These are phyloP conservation scores for Trichocladium antarcticum DNA, from an alignment of 495 filamentous ascomycete species.

Conservation along the genomic window DNA sequence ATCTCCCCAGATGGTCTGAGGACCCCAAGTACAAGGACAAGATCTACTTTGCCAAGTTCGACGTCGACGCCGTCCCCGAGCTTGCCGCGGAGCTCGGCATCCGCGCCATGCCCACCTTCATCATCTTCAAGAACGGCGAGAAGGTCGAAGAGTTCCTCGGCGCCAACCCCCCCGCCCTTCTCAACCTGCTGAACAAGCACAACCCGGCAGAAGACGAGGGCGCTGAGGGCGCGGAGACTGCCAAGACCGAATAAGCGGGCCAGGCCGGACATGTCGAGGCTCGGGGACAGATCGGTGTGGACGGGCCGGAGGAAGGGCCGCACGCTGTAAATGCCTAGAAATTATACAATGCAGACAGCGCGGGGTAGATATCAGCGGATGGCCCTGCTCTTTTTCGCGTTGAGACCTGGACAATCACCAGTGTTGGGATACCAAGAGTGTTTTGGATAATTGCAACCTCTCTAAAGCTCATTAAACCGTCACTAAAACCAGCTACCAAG, in stretches of 20 bases:
- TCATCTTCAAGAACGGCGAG: conserved; percentile 65
- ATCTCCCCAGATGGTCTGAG: conserved; percentile 41
- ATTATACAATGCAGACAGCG: no score
- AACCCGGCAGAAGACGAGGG: background rate
- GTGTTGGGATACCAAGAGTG: no score
- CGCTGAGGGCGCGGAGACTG: background rate
- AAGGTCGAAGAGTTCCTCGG: conserved; percentile 61
- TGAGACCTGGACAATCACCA: no score
- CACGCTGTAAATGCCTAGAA: background rate
- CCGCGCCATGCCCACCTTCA: conserved; percentile 93
- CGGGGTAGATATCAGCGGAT: no score
- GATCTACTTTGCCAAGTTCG: conserved; percentile 78
- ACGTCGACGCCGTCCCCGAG: conserved; percentile 72
- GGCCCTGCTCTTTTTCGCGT: no score
- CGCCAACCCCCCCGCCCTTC: conserved; percentile 50
- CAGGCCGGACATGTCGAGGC: background rate
- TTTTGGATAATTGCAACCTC: no score
- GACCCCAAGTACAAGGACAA: conserved; percentile 33
- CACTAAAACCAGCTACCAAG: no score
- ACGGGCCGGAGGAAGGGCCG: background rate
- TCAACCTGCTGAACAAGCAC: conserved; percentile 14
- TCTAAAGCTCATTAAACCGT: no score
- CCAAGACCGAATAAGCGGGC: background rate
- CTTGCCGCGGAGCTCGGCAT: conserved; percentile 71
- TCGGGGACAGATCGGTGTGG: background rate